These are phyloP conservation scores for Alternaria metachromatica DNA, from an alignment of 2,329 filamentous ascomycete species.

Conservation along the genomic window DNA sequence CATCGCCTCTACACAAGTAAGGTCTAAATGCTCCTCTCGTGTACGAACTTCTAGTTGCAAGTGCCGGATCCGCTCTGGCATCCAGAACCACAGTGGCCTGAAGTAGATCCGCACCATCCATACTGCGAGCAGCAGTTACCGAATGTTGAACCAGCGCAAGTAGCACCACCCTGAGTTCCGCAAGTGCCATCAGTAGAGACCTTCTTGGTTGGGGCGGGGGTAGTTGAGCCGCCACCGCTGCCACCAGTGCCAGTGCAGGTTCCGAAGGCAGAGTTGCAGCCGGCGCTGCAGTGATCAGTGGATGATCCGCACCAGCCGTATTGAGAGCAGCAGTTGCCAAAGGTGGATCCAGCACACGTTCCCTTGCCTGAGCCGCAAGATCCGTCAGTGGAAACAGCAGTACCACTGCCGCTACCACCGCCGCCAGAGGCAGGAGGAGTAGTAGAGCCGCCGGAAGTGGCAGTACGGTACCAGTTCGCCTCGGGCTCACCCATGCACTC, in stretches of 20 bases:
- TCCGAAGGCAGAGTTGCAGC: constrained; percentile 44
- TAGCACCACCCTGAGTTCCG: constrained; percentile 11
- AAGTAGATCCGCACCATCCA: constrained; percentile 19
- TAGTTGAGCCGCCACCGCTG: not conserved
- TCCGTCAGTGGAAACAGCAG: constrained; percentile 25
- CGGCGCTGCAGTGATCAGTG: constrained; percentile 38
- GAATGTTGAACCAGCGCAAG: constrained; percentile 16
- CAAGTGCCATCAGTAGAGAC: constrained; percentile 20
- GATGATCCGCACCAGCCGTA: constrained; percentile 51
- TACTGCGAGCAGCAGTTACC: constrained; percentile 20
- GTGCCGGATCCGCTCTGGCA: constrained; percentile 20
- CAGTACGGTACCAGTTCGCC: constrained; percentile 58
- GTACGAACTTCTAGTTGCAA: constrained; percentile 25
- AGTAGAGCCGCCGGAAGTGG: constrained; percentile 27
- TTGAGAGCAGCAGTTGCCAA: constrained; percentile 55
- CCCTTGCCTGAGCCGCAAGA: constrained; percentile 29
- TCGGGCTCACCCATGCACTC: constrained; percentile 57
- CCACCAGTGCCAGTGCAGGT: constrained; percentile 19
- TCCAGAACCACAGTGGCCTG: constrained; percentile 14
- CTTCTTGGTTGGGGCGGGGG: not conserved
- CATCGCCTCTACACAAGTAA: not conserved
- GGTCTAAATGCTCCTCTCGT: not conserved
- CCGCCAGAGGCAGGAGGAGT: constrained; percentile 17
- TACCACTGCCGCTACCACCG: constrained; percentile 27
- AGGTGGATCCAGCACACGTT: constrained; percentile 37